A percentile compares a stretch with the other conserved stretches of the same genome.
Conservation (phyloP, 2,329 filamentous ascomycete species). For the Sphaceloma murrayae region DNA sequence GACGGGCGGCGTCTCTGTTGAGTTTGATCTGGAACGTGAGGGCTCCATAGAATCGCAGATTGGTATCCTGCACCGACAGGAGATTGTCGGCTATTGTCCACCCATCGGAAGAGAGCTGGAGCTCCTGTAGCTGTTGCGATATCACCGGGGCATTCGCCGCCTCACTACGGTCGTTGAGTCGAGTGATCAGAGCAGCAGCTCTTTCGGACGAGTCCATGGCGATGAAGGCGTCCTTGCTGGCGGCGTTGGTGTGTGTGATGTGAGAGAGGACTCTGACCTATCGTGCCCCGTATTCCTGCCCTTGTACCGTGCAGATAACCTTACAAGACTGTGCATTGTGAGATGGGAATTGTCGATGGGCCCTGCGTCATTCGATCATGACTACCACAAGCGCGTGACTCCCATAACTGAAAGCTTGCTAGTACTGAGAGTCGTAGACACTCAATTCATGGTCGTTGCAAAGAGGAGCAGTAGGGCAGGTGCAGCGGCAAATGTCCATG, state of each 20-base stretch:
- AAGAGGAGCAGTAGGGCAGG: too few species aligned
- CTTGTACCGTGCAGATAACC: too few species aligned
- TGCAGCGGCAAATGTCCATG: too few species aligned
- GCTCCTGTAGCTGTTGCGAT: constrained; percentile 64
- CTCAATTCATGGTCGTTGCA: too few species aligned
- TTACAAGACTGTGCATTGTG: too few species aligned
- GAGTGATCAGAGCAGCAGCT: constrained; percentile 38
- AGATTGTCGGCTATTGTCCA: constrained; percentile 79
- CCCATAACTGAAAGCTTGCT: too few species aligned
- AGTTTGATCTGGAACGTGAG: constrained; percentile 90
- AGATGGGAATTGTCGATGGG: too few species aligned
- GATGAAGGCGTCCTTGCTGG: too few species aligned
- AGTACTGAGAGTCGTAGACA: too few species aligned
- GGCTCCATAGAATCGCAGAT: constrained; percentile 84
- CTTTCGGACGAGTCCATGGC: constrained; percentile 17
- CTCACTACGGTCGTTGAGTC: constrained; percentile 40
- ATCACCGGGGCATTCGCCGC: constrained; percentile 42
- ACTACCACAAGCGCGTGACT: too few species aligned
- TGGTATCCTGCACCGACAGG: constrained; percentile 56
- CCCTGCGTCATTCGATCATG: too few species aligned
- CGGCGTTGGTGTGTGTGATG: constrained; percentile 4
- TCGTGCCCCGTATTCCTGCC: too few species aligned
- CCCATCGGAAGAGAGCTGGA: constrained; percentile 71
- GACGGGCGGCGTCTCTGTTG: constrained; percentile 45
- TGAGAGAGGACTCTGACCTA: background rate